These are phyloP conservation scores for Meyerozyma elateridarum DNA, from an alignment of 1,139 yeast genomes.

Conservation along the genomic window DNA sequence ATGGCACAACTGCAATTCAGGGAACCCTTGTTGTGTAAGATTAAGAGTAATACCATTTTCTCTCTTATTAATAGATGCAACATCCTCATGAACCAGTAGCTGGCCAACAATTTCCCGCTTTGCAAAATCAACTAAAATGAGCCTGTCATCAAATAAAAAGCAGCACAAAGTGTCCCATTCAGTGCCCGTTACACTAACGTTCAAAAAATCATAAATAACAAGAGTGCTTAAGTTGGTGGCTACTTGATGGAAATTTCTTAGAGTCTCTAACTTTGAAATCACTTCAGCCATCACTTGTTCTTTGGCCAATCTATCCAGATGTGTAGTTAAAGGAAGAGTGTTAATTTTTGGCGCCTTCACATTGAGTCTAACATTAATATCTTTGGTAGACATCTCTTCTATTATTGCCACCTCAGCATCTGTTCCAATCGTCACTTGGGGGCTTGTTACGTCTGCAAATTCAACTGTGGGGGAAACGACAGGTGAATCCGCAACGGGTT, in stretches of 20 bases:
- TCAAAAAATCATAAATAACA: conserved; percentile 38
- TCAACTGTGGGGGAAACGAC: background rate
- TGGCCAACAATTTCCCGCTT: conserved; percentile 33
- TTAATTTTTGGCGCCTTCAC: conserved; percentile 2
- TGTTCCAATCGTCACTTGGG: background rate
- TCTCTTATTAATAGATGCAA: conserved; percentile 24
- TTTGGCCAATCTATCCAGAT: background rate
- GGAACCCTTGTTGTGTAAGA: conserved; percentile 38
- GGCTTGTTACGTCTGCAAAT: conserved; percentile 2
- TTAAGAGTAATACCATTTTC: conserved; percentile 27
- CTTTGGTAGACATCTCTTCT: background rate
- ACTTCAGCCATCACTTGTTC: background rate
- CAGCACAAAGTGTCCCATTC: conserved; percentile 34
- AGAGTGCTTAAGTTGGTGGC: conserved; percentile 1
- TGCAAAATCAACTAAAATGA: conserved; percentile 30
- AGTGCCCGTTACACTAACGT: conserved; percentile 33
- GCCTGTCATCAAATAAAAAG: conserved; percentile 34
- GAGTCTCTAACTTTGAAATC: background rate
- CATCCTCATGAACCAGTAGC: conserved; percentile 27
- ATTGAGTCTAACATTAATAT: background rate
- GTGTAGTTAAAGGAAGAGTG: background rate
- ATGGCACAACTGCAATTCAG: conserved; percentile 41
- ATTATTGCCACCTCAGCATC: background rate
- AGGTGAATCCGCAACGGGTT: background rate
- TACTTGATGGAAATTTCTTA: background rate